Evolutionary conservation across 2,329 filamentous ascomycete genomes (phyloP), one percentile per base, ranked within the genome.

Genomic region (Trichoderma sp.): DNA sequence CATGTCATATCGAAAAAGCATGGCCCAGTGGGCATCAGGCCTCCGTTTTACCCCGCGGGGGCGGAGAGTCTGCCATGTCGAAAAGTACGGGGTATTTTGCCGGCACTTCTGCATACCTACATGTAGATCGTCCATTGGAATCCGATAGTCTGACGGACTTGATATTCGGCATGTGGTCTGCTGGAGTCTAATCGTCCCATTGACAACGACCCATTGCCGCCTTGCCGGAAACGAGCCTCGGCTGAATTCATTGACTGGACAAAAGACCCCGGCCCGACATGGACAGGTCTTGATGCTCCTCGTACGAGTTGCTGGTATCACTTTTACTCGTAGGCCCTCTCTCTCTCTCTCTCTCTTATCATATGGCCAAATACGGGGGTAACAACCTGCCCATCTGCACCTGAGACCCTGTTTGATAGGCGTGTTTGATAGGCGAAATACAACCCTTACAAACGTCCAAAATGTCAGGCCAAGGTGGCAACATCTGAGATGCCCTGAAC

Each of bases 11-110:
- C 10, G 4, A 5, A 39, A 7, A 43, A 52, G 39, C 39, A 34
- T 50, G 47, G 34, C 58, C 52, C 51, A 30, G 44, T 61, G 47
- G 21, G 41, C 19, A 51, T 21, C 12, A 15, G 48, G 14, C 39
- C 26, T 24, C 10, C 9, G 21, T 30, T 61, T 52, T 52, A 61
- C 58, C 58, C 58, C 58, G 58, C 58, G 57, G 48, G 58, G 47
- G 58, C 47, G 47, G 58, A 48, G 30, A 61, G 47, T 52, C n/a
- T 14, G 2, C 10, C 7, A 21, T 34, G 41, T 26, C 12, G 47
- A 39, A 50, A 41, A 44, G 26, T 39, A 48, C 48, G 58, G 47
- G 58, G 47, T 39, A 39, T 12, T 39, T 14, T 14, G 5, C 34
- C 10, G 34, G 34, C 34, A 39, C 34, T 39, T 10, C 12, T 3